Base-by-base conservation (phyloP, 108 stramenopile species). In the Skeletonema menzelii region DNA sequence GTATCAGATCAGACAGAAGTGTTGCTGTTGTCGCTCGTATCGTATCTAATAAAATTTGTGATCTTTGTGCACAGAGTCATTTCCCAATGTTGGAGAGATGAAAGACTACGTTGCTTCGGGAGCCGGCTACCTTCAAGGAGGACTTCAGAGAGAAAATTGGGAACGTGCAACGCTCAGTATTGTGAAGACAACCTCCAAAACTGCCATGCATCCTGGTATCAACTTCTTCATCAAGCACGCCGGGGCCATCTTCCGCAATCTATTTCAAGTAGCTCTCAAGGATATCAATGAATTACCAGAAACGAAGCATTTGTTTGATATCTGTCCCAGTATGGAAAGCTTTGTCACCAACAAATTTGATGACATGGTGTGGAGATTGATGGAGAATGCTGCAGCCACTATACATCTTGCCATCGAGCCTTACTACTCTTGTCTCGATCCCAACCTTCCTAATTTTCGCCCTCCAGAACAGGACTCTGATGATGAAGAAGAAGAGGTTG, bases 61-160 rank as follows among this genome's bases (percentile, higher is more conserved):
- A n/a, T 47, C 27, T 3, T 13, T 35, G 27, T 70, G 1, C 8
- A 22, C 20, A 67, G 87, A 88, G 61, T 75, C 88, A 8, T 75
- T 88, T 38, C 90, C 88, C 14, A 81, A 88, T 72, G 79, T 86
- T 11, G 65, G 40, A 12, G 59, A 81, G 38, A 74, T 90, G 65
- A 84, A 77, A 53, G 86, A 85, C 10, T 62, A 66, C 35, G 87
- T 91, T 14, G 70, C 87, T 17, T 88, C 69, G 73, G 75, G 82
- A 1, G 85, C 89, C 26, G 90, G 87, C 27, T 86, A 82, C 49
- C 60, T 90, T 27, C 75, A 84, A 47, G 87, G 85, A 37, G 87
- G 87, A 5, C 61, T 90, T 37, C 87, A 88, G 55, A 63, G 81
- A n/a, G 89, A 90, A 38, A 90, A 88, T 35, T 90, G 87, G 89